These are phyloP conservation scores for Isatis tinctoria DNA, from an alignment of 345 rosid species.

Conservation along the genomic window DNA sequence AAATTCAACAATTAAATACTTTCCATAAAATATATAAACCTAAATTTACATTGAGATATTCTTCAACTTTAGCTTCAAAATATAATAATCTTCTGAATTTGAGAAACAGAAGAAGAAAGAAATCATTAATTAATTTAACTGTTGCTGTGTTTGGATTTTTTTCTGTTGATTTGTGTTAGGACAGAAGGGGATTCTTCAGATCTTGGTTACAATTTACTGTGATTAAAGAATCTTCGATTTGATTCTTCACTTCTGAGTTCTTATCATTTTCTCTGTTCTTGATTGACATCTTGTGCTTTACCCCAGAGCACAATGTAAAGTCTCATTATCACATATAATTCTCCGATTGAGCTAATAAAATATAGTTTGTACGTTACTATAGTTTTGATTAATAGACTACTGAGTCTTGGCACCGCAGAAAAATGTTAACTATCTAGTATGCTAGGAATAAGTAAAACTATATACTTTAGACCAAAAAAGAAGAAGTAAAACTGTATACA, in stretches of 20 bases:
- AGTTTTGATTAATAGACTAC: no score
- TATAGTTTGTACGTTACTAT: no score
- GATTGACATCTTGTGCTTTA: slow-evolving; percentile 45
- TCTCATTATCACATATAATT: slow-evolving; percentile 42
- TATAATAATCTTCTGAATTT: background rate
- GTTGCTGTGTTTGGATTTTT: slow-evolving; percentile 12
- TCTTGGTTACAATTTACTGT: slow-evolving; percentile 25
- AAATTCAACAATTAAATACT: no score
- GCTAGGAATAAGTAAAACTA: no score
- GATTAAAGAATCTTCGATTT: slow-evolving; percentile 30
- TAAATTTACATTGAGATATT: no score
- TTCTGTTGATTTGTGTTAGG: slow-evolving; percentile 26
- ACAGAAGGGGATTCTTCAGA: slow-evolving; percentile 50
- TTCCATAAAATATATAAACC: no score
- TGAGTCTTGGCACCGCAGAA: no score
- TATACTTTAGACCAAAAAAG: no score
- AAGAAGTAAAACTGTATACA: no score
- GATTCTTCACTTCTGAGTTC: slow-evolving; percentile 26
- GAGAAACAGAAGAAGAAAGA: background rate
- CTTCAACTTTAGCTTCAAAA: no score
- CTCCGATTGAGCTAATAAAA: slow-evolving; percentile 50
- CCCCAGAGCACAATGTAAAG: slow-evolving; percentile 63
- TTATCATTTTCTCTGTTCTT: slow-evolving; percentile 18
- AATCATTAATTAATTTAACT: slow-evolving; percentile 1
- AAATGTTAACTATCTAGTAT: no score